These are phyloP conservation scores for Liquidambar formosana DNA, from an alignment of 164 flowering plant species.

Conservation along the genomic window DNA sequence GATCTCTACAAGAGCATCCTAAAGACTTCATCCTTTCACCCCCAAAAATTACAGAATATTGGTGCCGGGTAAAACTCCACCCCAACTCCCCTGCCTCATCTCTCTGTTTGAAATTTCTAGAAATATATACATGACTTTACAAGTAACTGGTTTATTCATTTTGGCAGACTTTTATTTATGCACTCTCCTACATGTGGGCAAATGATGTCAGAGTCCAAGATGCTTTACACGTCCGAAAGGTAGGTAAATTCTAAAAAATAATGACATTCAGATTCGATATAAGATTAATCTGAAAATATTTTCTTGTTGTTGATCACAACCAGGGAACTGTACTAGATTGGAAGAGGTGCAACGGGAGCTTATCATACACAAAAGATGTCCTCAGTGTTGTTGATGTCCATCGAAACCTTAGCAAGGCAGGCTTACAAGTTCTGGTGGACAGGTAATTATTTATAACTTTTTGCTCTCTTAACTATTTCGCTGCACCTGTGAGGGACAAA, in stretches of 20 bases:
- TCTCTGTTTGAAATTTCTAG: neutral
- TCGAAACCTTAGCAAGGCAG: conserved; percentile 16
- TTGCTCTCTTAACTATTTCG: no score
- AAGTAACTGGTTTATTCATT: neutral
- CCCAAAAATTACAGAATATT: conserved; percentile 2
- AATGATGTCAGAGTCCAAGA: conserved; percentile 16
- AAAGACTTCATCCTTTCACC: conserved; percentile 14
- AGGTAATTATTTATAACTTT: conserved; percentile 13
- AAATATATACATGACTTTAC: neutral
- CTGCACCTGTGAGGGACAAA: no score
- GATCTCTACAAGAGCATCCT: conserved; percentile 15
- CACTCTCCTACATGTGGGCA: conserved; percentile 15
- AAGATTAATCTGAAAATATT: no score
- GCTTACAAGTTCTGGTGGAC: conserved; percentile 18
- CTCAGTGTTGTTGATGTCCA: conserved; percentile 20
- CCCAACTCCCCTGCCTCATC: neutral
- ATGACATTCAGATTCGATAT: no score
- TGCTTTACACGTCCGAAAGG: conserved; percentile 18
- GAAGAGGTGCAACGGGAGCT: conserved; percentile 26
- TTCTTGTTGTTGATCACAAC: conserved; percentile 4
- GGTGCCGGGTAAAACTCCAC: conserved; percentile 16
- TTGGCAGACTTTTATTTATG: conserved; percentile 18
- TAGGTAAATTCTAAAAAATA: neutral
- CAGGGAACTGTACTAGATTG: conserved; percentile 25
- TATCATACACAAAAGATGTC: conserved; percentile 14